These are phyloP conservation scores for Zea luxurians DNA, from an alignment of 176 grass and related monocot genomes.

Conservation along the genomic window DNA sequence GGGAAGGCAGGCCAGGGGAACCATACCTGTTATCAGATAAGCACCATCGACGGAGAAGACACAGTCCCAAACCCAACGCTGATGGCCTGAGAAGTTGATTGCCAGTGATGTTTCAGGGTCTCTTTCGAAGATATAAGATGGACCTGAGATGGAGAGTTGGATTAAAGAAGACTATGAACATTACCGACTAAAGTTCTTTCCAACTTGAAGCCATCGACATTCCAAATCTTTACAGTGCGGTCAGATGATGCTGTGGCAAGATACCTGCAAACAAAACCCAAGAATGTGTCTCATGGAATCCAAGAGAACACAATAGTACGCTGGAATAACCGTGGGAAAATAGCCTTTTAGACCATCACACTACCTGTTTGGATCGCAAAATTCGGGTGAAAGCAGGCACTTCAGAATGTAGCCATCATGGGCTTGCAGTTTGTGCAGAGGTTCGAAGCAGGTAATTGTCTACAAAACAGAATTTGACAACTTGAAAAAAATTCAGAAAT, in stretches of 20 bases:
- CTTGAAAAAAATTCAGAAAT: background rate
- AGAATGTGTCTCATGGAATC: background rate
- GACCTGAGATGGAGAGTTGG: background rate
- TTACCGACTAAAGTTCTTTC: constrained; percentile 78
- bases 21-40: constrained; percentile 80
- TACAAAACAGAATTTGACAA: background rate
- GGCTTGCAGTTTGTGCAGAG: constrained; percentile 71
- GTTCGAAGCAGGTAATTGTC: constrained; percentile 31
- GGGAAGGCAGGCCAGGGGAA: background rate
- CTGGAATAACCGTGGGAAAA: background rate
- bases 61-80: constrained; percentile 93
- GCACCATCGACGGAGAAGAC: constrained; percentile 91
- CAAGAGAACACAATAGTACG: background rate
- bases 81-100: constrained; percentile 60
- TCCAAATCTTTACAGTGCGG: constrained; percentile 95
- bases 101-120: background rate
- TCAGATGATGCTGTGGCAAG: constrained; percentile 92
- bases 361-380: constrained; percentile 83
- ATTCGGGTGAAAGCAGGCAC: constrained; percentile 90
- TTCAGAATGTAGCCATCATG: constrained; percentile 75
- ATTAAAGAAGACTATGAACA: background rate
- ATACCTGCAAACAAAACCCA: constrained; percentile 58
- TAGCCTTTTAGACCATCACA: background rate
- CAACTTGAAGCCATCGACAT: constrained; percentile 95
- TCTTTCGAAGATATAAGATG: background rate